Conservation (phyloP, 345 rosid genomes). For the Citrus glauca region DNA sequence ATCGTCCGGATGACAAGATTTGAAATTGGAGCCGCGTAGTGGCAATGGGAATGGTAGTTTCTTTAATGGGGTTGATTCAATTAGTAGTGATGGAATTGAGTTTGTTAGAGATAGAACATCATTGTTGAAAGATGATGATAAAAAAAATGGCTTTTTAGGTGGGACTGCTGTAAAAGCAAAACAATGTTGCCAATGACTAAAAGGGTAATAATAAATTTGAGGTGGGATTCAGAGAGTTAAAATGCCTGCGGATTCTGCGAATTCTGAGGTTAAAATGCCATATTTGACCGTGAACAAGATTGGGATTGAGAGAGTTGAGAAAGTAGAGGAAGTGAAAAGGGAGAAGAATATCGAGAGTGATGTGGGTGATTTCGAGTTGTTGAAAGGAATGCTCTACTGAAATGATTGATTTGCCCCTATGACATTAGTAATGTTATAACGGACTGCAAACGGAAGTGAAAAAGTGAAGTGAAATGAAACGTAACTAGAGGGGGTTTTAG, state of each 20-base stretch:
- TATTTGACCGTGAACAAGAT: constrained; percentile 54
- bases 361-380: constrained; percentile 38
- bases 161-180: constrained; percentile 44
- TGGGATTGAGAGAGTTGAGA: constrained; percentile 43
- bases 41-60: constrained; percentile 22
- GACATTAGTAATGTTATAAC: too few relatives aligned
- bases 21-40: constrained; percentile 44
- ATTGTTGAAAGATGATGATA: constrained; percentile 18
- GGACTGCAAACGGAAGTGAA: too few relatives aligned
- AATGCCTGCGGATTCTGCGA: constrained; percentile 23
- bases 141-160: constrained; percentile 23
- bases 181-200: constrained; percentile 46
- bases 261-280: constrained; percentile 36
- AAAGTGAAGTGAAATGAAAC: too few relatives aligned
- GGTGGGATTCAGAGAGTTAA: constrained; percentile 57
- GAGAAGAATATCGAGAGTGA: constrained; percentile 12
- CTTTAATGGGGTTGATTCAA: constrained; percentile 9
- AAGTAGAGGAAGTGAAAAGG: constrained; percentile 24
- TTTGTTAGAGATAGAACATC: constrained; percentile 20
- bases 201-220: constrained; percentile 32
- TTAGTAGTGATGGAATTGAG: constrained; percentile 13
- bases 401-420: too few relatives aligned
- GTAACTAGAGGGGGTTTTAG: too few relatives aligned
- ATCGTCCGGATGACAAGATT: constrained; percentile 45
- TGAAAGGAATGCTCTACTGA: constrained; percentile 31